phyloP scores from a whole-genome alignment of 2,329 filamentous ascomycete species.

The Polychaeton citri region DNA sequence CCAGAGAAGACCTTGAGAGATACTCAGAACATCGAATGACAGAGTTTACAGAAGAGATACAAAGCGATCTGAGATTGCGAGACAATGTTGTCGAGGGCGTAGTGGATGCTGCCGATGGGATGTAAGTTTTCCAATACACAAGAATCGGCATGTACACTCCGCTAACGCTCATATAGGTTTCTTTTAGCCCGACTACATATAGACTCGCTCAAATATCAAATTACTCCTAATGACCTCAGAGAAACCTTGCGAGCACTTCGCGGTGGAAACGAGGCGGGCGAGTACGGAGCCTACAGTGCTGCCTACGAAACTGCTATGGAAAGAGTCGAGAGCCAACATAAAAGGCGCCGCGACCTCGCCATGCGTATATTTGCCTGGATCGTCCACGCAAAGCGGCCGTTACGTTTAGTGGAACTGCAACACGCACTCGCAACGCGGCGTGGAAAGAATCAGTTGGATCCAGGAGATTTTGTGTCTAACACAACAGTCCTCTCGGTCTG shows the following conservation, averaged over 20 bases:
- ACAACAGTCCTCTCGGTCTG: conserved; percentile 18
- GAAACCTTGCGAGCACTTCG: conserved; percentile 20
- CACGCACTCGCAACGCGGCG: conserved; percentile 30
- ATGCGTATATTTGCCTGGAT: conserved; percentile 30
- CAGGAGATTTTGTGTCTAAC: conserved; percentile 2
- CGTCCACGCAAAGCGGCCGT: conserved; percentile 22
- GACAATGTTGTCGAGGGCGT: conserved; percentile 10
- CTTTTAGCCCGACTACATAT: conserved; percentile 28
- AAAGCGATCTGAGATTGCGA: conserved; percentile 6
- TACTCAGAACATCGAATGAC: conserved; percentile 10
- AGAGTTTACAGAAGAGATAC: conserved; percentile 10
- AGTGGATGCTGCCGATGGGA: conserved; percentile 11
- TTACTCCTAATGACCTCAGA: conserved; percentile 21
- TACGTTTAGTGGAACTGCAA: conserved; percentile 25
- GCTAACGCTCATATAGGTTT: conserved; percentile 18
- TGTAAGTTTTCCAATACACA: conserved; percentile 9
- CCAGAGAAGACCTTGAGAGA: conserved; percentile 9
- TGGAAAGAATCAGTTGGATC: conserved; percentile 11
- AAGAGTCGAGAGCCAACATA: conserved; percentile 28
- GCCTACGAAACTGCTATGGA: conserved; percentile 32
- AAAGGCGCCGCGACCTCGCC: conserved; percentile 23
- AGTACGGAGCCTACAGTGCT: conserved; percentile 23
- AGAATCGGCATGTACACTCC: not conserved
- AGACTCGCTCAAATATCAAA: conserved; percentile 21
- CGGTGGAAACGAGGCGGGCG: conserved; percentile 14